Conservation (phyloP, 108 stramenopile genomes). For the Cyclostephanos invisitatus region DNA sequence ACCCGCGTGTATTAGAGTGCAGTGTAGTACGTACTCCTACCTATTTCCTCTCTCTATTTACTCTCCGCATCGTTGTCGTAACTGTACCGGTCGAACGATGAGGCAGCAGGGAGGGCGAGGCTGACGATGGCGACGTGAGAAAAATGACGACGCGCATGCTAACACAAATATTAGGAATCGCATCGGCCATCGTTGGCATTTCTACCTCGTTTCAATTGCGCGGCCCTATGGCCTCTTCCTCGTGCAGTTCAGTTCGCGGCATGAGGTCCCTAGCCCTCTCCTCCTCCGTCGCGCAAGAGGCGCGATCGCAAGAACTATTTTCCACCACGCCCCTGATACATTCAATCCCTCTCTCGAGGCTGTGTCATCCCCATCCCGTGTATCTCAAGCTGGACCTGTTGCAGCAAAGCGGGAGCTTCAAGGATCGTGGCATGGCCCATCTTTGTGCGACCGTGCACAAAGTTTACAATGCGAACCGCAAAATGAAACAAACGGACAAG, state of each 20-base stretch:
- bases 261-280: constrained; percentile 8
- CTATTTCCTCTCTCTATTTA: neutral
- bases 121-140: no score
- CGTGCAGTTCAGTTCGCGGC: neutral
- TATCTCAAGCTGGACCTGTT: constrained; percentile 77
- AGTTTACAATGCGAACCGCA: constrained; percentile 28
- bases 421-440: constrained; percentile 85
- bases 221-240: neutral
- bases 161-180: no score
- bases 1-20: no score
- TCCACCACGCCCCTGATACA: constrained; percentile 61
- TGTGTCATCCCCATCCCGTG: constrained; percentile 57
- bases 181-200: neutral
- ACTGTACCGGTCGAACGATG: no score
- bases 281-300: constrained; percentile 42
- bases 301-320: constrained; percentile 47
- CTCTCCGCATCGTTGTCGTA: no score
- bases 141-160: no score
- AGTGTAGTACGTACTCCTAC: no score
- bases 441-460: constrained; percentile 56
- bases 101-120: no score
- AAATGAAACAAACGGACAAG: neutral
- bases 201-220: neutral
- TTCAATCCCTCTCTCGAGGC: constrained; percentile 55
- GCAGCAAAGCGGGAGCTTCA: constrained; percentile 75